Evolutionary conservation across 768 basidiomycete genomes (phyloP).

Genomic region (button mushroom (Agaricus bisporus)): DNA sequence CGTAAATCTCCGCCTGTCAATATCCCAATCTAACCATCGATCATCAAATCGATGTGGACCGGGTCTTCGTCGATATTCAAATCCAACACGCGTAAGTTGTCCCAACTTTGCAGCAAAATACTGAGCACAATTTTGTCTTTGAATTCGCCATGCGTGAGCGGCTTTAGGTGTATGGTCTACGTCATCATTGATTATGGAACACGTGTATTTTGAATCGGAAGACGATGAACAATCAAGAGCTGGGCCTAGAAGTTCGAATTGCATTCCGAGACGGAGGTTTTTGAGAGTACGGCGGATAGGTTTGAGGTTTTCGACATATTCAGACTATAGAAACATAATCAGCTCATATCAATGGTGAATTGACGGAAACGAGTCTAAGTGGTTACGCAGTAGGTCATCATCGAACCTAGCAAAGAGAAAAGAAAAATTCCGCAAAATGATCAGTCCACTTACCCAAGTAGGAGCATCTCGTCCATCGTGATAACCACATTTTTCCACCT

Average conservation of each 20-base stretch:
- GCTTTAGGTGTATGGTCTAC: neutral
- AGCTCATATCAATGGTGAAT: neutral
- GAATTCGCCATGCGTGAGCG: conserved; percentile 16
- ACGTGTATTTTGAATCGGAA: neutral
- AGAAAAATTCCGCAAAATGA: neutral
- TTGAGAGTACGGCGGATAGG: conserved; percentile 6
- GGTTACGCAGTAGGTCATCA: neutral
- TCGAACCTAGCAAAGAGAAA: neutral
- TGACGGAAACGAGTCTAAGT: neutral
- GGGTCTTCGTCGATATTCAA: conserved; percentile 34
- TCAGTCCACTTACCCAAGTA: conserved; percentile 29
- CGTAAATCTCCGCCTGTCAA: conserved; percentile 20
- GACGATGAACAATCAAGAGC: neutral
- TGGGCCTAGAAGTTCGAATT: conserved; percentile 7
- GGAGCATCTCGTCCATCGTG: conserved; percentile 31
- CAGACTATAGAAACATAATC: neutral
- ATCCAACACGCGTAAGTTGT: conserved; percentile 27
- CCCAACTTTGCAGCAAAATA: conserved; percentile 27
- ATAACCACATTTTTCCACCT: conserved; percentile 38
- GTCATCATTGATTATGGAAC: conserved; percentile 3
- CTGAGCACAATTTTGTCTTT: conserved; percentile 27
- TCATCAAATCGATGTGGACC: conserved; percentile 36
- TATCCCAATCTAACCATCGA: conserved; percentile 34
- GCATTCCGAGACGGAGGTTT: conserved; percentile 5
- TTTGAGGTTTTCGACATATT: conserved; percentile 6